Conservation (phyloP, 2,329 filamentous ascomycete genomes). For the Paracorniculantispora psalliotae region DNA sequence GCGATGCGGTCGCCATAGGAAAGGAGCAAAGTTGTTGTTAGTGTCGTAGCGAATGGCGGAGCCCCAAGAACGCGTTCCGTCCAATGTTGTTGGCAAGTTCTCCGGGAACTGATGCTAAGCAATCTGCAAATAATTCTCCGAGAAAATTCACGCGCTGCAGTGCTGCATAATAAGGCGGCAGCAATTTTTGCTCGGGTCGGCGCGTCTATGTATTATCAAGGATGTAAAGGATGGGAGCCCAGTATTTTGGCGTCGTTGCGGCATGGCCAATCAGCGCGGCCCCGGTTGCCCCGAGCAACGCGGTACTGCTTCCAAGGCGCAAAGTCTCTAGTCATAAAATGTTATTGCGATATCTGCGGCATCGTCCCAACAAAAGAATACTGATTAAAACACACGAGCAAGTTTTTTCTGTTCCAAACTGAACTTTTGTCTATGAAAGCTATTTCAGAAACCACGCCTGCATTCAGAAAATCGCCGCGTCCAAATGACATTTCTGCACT, state of each 20-base stretch:
- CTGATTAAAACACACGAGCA: too few relatives aligned
- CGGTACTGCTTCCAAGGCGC: not conserved
- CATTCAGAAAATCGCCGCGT: too few relatives aligned
- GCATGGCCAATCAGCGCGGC: constrained; percentile 25
- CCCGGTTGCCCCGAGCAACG: constrained; percentile 12
- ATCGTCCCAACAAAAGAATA: too few relatives aligned
- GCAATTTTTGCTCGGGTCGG: not conserved
- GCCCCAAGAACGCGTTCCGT: constrained; percentile 2
- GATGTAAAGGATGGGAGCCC: constrained; percentile 11
- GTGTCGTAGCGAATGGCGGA: not conserved
- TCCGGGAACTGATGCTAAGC: not conserved
- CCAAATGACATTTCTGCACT: too few relatives aligned
- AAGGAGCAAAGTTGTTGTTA: not conserved
- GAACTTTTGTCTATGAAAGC: too few relatives aligned
- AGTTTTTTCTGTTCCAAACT: too few relatives aligned
- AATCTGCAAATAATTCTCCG: not conserved
- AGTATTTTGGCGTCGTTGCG: constrained; percentile 22
- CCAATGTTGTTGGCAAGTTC: not conserved
- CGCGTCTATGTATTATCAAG: constrained; percentile 4
- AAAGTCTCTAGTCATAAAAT: too few relatives aligned
- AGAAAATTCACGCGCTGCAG: constrained; percentile 11
- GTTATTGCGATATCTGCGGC: too few relatives aligned
- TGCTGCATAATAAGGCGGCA: constrained; percentile 6
- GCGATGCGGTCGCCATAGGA: constrained; percentile 49
- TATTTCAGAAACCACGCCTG: too few relatives aligned